Evolutionary conservation across 2,329 filamentous ascomycete species (phyloP), one percentile per base, ranked within the genome.

Genomic region (Fusarium sp.): DNA sequence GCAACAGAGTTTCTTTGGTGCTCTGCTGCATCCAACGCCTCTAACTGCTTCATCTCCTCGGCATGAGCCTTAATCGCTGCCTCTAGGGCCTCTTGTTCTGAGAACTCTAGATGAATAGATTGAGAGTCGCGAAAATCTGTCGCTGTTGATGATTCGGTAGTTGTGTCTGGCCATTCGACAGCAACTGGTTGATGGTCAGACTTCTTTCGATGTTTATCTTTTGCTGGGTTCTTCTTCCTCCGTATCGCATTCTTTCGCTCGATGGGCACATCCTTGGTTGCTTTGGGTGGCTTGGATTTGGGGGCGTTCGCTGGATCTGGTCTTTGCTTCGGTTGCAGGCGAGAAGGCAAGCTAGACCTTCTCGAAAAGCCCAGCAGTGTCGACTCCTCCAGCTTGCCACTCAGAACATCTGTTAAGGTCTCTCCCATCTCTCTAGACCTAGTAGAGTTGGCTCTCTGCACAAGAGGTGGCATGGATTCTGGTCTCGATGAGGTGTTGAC

Each of bases 271-370:
- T 67, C 66, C 18, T 50, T 65, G 4, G 37, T 18, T n/a, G 41
- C 2, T 18, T 67, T 0, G 39, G 39, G 2, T 20, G 7, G 45
- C 57, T 31, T 71, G 70, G 13, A 20, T 45, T 22, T 35, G 11
- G 6, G 22, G 24, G 14, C 64, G 45, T 5, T 66, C 52, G 9
- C 14, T 13, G 33, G 41, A 5, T 43, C 58, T 4, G 9, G 35
- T 22, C 52, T 60, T 31, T 61, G 70, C 57, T 73, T 80, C 8
- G 81, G 82, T 1, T 80, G 82, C 16, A 72, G 79, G 2, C 80
- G 76, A 33, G 75, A 79, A 37, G 80, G 78, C 1, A 81, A 68
- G 6, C 73, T 2, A 78, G 52, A 4, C 74, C 77, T 16, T 80
- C 60, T 5, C 33, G 67, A 4, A 76, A 71, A 8, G 3, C 70